Percentiles rank a stretch among this genome's conserved stretches.
Evolutionary conservation across 768 basidiomycete genomes (phyloP).

Genomic region (Boletus fagicola): DNA sequence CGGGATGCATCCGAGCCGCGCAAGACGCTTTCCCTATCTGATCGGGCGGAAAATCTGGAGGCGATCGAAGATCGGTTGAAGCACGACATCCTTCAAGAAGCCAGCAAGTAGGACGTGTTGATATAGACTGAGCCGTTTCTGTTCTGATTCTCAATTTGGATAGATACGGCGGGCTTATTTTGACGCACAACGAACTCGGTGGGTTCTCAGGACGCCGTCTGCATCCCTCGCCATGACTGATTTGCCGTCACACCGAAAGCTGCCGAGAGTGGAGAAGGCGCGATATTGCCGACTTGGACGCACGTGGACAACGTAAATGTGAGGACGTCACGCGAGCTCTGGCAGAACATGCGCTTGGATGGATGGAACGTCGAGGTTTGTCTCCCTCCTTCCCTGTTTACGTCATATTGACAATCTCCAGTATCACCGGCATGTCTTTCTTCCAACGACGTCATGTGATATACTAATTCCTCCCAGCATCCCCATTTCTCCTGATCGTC

Average conservation of each 20-base stretch:
- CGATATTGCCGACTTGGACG: constrained; percentile 92
- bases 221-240: constrained; percentile 2
- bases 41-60: constrained; percentile 93
- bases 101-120: constrained; percentile 48
- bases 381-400: not conserved
- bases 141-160: constrained; percentile 10
- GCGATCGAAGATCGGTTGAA: constrained; percentile 88
- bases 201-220: constrained; percentile 20
- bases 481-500: constrained; percentile 91
- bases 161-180: constrained; percentile 84
- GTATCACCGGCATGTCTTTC: constrained; percentile 67
- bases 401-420: constrained; percentile 30
- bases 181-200: constrained; percentile 94
- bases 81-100: constrained; percentile 87
- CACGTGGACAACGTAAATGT: constrained; percentile 80
- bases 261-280: constrained; percentile 66
- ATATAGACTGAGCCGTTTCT: not conserved
- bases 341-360: constrained; percentile 69
- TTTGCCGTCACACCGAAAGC: constrained; percentile 29
- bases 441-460: not conserved
- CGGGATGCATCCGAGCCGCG: constrained; percentile 84
- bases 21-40: constrained; percentile 74
- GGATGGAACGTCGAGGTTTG: constrained; percentile 91
- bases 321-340: constrained; percentile 85
- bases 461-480: constrained; percentile 50